Percentiles rank a stretch among this genome's conserved stretches.
Evolutionary conservation across 1,284 basidiomycete species (phyloP).

Genomic region (Erythrobasidium hasegawianum): DNA sequence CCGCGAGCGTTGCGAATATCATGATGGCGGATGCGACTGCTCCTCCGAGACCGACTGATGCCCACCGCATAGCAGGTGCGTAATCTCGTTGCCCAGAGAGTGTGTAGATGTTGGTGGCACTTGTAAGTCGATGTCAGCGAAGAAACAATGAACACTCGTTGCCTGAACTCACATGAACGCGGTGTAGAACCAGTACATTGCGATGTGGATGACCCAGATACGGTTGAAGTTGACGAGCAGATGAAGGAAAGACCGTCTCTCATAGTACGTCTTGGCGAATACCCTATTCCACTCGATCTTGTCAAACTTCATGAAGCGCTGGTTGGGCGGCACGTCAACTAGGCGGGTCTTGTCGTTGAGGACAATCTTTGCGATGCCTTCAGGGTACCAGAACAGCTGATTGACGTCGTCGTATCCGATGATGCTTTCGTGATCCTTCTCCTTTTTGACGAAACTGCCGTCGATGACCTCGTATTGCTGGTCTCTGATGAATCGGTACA

Average conservation of each 20-base stretch:
- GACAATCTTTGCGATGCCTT: conserved; percentile 89
- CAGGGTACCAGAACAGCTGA: conserved; percentile 99
- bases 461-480: conserved; percentile 97
- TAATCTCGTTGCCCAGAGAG: conserved; percentile 47
- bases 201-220: conserved; percentile 91
- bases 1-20: conserved; percentile 84
- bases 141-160: no score
- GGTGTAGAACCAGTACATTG: conserved; percentile 90
- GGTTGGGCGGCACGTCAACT: conserved; percentile 79
- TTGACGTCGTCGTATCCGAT: conserved; percentile 99
- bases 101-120: conserved; percentile 79
- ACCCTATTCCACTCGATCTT: conserved; percentile 88
- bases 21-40: conserved; percentile 86
- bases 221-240: conserved; percentile 96
- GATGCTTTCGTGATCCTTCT: conserved; percentile 88
- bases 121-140: conserved; percentile 55
- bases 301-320: conserved; percentile 92
- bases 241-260: conserved; percentile 90
- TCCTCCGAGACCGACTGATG: conserved; percentile 81
- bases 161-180: conserved; percentile 49
- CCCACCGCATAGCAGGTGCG: conserved; percentile 73
- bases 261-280: conserved; percentile 96
- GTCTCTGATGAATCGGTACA: conserved; percentile 97
- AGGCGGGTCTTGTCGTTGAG: conserved; percentile 85
- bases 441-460: conserved; percentile 84